Evolutionary conservation across 1,284 basidiomycete genomes (phyloP).

Genomic region (Irpex rosettiformis): DNA sequence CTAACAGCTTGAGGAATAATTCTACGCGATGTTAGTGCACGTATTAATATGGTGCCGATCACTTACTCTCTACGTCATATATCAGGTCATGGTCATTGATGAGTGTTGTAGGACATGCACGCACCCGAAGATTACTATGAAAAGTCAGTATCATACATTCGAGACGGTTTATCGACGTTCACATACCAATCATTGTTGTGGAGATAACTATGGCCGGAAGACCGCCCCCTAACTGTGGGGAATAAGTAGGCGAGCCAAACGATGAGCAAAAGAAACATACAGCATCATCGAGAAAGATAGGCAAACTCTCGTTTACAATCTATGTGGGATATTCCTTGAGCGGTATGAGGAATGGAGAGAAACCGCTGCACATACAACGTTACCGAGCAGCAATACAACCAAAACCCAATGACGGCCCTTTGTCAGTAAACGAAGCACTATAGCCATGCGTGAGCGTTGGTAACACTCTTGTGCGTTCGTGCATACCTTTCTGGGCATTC

Average conservation of each 20-base stretch:
- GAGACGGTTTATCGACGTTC: no score
- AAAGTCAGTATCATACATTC: background rate
- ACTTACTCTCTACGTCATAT: slow-evolving; percentile 43
- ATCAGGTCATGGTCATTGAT: background rate
- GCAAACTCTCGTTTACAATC: slow-evolving; percentile 91
- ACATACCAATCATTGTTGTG: slow-evolving; percentile 76
- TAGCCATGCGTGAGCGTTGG: no score
- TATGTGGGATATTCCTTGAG: slow-evolving; percentile 22
- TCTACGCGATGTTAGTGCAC: slow-evolving; percentile 31
- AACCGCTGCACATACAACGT: slow-evolving; percentile 72
- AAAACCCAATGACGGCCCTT: slow-evolving; percentile 94
- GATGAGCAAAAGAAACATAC: slow-evolving; percentile 38
- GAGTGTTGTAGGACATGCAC: slow-evolving; percentile 18
- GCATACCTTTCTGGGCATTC: slow-evolving; percentile 73
- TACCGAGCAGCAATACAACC: slow-evolving; percentile 81
- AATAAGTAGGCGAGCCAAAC: slow-evolving; percentile 8
- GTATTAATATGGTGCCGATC: background rate
- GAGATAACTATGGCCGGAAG: slow-evolving; percentile 82
- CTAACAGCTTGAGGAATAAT: slow-evolving; percentile 89
- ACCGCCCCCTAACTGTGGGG: slow-evolving; percentile 74
- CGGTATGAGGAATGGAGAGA: background rate
- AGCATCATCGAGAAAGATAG: slow-evolving; percentile 90
- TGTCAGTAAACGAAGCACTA: slow-evolving; percentile 74
- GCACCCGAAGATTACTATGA: slow-evolving; percentile 77
- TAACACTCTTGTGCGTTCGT: no score